Conservation (phyloP, 2,329 filamentous ascomycete genomes). For the Akanthomyces uredinophilus region DNA sequence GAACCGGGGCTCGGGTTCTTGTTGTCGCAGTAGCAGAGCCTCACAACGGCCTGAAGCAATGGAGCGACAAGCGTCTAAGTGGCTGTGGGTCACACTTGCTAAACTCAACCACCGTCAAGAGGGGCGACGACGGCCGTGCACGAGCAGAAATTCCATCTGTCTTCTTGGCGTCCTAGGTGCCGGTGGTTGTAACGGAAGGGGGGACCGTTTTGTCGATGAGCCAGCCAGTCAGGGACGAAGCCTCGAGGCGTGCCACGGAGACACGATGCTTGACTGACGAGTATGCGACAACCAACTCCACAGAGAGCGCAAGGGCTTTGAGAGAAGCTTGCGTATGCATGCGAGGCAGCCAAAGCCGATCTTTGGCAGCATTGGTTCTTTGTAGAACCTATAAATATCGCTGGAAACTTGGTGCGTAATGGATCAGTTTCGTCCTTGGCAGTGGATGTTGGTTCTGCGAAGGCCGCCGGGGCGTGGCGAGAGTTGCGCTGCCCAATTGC, state of each 20-base stretch:
- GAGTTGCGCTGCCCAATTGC: not conserved
- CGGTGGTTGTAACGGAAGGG: not conserved
- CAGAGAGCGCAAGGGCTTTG: not conserved
- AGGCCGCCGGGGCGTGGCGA: not conserved
- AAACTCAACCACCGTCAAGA: not conserved
- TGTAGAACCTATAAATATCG: constrained; percentile 2
- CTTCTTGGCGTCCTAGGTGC: not conserved
- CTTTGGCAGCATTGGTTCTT: not conserved
- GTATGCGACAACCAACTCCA: not conserved
- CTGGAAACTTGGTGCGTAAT: constrained; percentile 7
- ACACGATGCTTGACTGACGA: not conserved
- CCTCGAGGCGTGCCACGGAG: not conserved
- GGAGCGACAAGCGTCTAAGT: not conserved
- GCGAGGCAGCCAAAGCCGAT: not conserved
- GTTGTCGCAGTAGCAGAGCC: not conserved
- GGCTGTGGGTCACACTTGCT: not conserved
- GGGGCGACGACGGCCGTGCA: constrained; percentile 1
- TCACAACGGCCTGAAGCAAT: not conserved
- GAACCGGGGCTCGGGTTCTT: not conserved
- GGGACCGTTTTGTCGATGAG: not conserved
- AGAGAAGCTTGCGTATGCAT: not conserved
- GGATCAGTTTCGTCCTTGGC: constrained; percentile 11
- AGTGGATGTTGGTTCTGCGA: constrained; percentile 10
- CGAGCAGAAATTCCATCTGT: not conserved
- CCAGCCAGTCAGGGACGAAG: not conserved